Evolutionary conservation across 164 flowering plant genomes (phyloP).

Genomic region (Tetracentron sinense): DNA sequence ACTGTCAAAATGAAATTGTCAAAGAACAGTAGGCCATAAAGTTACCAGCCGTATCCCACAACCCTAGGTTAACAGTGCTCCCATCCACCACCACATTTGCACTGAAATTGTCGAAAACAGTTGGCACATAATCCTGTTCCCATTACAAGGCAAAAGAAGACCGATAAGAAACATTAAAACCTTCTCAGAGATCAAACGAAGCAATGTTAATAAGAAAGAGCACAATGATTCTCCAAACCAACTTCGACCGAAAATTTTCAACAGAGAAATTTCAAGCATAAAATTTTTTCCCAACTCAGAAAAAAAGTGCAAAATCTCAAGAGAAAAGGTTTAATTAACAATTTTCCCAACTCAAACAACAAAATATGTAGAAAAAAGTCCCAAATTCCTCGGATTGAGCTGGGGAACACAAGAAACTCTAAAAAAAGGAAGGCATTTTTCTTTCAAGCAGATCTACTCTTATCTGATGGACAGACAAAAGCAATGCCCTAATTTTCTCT

Average conservation of each 20-base stretch:
- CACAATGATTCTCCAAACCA: neutral
- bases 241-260: neutral
- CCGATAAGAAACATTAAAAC: neutral
- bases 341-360: slow-evolving; percentile 4
- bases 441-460: too few species aligned
- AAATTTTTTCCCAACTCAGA: too few species aligned
- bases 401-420: neutral
- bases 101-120: slow-evolving; percentile 92
- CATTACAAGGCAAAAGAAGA: neutral
- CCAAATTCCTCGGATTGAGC: too few species aligned
- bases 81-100: slow-evolving; percentile 98
- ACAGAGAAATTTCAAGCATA: too few species aligned
- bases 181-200: neutral
- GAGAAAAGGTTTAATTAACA: neutral
- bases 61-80: slow-evolving; percentile 79
- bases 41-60: slow-evolving; percentile 97
- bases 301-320: neutral
- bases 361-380: too few species aligned
- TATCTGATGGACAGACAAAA: too few species aligned
- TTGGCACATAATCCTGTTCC: slow-evolving; percentile 90
- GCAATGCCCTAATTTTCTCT: too few species aligned
- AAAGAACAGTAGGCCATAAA: neutral
- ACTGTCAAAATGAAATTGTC: neutral
- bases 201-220: neutral
- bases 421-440: neutral